phyloP scores from a whole-genome alignment of 2,329 filamentous ascomycete species.

The Colletotrichum neosansevieriae region DNA sequence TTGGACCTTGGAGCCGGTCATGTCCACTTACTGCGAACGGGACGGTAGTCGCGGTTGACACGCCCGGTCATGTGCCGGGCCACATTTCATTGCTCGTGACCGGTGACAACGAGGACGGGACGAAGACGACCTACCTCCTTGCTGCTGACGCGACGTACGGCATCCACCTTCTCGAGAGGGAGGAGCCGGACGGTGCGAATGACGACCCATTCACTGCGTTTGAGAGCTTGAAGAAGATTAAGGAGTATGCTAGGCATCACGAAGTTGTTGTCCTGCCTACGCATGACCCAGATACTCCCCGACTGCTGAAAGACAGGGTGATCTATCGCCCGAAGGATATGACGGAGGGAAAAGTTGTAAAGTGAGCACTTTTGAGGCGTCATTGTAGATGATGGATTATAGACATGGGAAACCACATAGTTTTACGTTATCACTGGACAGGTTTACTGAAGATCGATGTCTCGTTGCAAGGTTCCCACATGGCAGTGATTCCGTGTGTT shows the following conservation, averaged over 20 bases:
- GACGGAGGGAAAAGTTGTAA: neutral
- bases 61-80: slow-evolving; percentile 50
- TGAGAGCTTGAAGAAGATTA: slow-evolving; percentile 47
- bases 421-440: too few species aligned
- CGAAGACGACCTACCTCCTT: slow-evolving; percentile 45
- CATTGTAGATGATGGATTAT: too few species aligned
- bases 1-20: slow-evolving; percentile 48
- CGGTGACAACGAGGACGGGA: slow-evolving; percentile 32
- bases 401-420: too few species aligned
- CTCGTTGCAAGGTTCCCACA: too few species aligned
- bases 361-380: neutral
- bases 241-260: slow-evolving; percentile 45
- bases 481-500: too few species aligned
- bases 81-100: slow-evolving; percentile 47
- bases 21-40: slow-evolving; percentile 48
- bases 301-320: slow-evolving; percentile 22
- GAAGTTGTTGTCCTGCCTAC: slow-evolving; percentile 46
- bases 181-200: slow-evolving; percentile 50
- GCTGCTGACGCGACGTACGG: slow-evolving; percentile 49
- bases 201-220: slow-evolving; percentile 46
- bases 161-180: slow-evolving; percentile 46
- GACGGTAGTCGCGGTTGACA: slow-evolving; percentile 47
- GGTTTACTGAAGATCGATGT: too few species aligned
- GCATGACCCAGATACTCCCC: slow-evolving; percentile 43
- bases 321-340: slow-evolving; percentile 27